These are phyloP conservation scores for Nicotiana obtusifolia DNA, from an alignment of 257 asterid species.

Conservation along the genomic window DNA sequence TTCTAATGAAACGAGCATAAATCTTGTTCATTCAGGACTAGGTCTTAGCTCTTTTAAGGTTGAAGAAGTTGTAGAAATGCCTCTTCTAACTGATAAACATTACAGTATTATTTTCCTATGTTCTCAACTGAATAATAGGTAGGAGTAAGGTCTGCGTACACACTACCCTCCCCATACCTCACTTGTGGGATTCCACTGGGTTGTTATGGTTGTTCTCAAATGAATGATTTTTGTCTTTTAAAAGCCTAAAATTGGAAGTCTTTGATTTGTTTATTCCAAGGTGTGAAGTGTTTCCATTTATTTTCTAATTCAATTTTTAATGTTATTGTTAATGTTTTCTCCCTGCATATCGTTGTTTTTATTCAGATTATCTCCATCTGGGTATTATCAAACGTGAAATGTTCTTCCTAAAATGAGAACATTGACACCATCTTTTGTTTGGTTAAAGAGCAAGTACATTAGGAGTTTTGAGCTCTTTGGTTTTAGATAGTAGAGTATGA, in stretches of 20 bases:
- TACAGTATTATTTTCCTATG: neutral
- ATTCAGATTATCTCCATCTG: neutral
- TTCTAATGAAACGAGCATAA: neutral
- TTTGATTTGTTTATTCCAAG: no score
- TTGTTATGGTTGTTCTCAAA: neutral
- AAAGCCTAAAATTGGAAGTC: neutral
- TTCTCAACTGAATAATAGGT: neutral
- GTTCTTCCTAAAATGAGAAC: neutral
- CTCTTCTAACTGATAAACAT: neutral
- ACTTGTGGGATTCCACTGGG: no score
- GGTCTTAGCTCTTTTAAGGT: neutral
- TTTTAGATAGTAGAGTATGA: neutral
- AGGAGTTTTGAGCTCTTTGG: neutral
- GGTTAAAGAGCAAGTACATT: neutral
- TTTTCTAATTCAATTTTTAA: no score
- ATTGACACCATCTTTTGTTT: neutral
- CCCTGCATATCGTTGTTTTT: no score
- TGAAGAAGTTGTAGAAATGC: neutral
- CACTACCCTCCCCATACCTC: no score
- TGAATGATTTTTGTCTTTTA: neutral
- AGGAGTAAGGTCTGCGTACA: no score
- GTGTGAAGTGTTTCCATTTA: no score
- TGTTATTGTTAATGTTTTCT: no score
- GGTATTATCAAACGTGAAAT: neutral
- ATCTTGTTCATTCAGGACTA: neutral